Evolutionary conservation across 2,329 filamentous ascomycete genomes (phyloP).

Genomic region (Pyrenophora tritici-repentis): DNA sequence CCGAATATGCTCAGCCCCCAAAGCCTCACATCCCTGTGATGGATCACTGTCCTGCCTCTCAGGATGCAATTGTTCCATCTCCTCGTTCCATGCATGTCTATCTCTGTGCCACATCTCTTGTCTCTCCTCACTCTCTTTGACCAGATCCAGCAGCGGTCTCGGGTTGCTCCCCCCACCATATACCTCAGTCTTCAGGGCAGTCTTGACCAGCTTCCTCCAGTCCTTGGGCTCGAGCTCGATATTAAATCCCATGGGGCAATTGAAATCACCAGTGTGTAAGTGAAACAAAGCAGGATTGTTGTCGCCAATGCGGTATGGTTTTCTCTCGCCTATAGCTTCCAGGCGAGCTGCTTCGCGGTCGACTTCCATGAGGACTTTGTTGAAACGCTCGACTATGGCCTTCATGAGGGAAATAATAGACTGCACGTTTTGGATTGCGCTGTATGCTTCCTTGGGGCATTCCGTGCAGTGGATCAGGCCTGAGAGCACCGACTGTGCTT

Average conservation of each 20-base stretch:
- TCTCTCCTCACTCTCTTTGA: slow-evolving; percentile 49
- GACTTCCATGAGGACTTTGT: slow-evolving; percentile 48
- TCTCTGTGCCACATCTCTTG: slow-evolving; percentile 51
- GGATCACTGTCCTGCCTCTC: slow-evolving; percentile 8
- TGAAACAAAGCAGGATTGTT: slow-evolving; percentile 45
- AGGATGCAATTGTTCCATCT: slow-evolving; percentile 29
- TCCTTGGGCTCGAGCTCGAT: slow-evolving; percentile 52
- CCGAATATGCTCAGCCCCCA: slow-evolving; percentile 22
- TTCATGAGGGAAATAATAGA: slow-evolving; percentile 50
- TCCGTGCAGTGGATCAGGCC: slow-evolving; percentile 48
- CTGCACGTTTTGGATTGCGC: slow-evolving; percentile 53
- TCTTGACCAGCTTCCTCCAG: slow-evolving; percentile 52
- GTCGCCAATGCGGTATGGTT: slow-evolving; percentile 52
- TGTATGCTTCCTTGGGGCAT: slow-evolving; percentile 51
- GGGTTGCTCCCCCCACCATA: slow-evolving; percentile 43
- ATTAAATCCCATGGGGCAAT: slow-evolving; percentile 53
- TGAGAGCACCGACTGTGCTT: slow-evolving; percentile 49
- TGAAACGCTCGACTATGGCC: slow-evolving; percentile 50
- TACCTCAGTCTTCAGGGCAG: slow-evolving; percentile 53
- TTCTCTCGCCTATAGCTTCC: slow-evolving; percentile 40
- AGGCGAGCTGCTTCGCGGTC: slow-evolving; percentile 47
- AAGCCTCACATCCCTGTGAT: slow-evolving; percentile 17
- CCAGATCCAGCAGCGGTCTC: slow-evolving; percentile 40
- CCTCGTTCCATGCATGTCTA: slow-evolving; percentile 14
- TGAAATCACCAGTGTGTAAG: slow-evolving; percentile 50